Conservation (phyloP, 2,329 filamentous ascomycete genomes). For the Penicillium polonicum region DNA sequence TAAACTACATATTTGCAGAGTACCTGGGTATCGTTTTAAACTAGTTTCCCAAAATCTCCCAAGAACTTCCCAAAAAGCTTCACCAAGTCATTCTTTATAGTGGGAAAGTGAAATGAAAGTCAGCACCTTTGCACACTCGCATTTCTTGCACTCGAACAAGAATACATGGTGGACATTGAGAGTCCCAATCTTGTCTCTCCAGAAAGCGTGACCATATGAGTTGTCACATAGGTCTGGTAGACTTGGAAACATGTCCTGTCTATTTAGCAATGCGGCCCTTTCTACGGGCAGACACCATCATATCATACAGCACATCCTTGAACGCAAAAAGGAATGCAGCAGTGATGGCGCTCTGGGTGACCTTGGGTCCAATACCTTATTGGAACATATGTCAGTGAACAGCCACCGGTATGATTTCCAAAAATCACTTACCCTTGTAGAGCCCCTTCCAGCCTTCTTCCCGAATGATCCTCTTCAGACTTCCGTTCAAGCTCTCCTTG, state of each 20-base stretch:
- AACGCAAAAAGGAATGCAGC: conserved; percentile 96
- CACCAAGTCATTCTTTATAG: background rate
- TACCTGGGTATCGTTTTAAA: conserved; percentile 1
- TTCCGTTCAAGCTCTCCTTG: conserved; percentile 76
- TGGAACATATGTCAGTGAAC: background rate
- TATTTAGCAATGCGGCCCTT: conserved; percentile 35
- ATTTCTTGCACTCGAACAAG: background rate
- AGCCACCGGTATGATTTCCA: background rate
- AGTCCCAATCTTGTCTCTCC: background rate
- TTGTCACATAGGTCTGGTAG: background rate
- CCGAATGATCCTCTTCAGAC: conserved; percentile 73
- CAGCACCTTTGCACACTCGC: background rate
- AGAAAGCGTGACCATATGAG: background rate
- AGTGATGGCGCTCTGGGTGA: conserved; percentile 94
- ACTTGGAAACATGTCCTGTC: background rate
- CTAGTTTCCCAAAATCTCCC: background rate
- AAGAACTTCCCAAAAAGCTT: background rate
- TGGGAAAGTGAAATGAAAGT: background rate
- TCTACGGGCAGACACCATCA: conserved; percentile 38
- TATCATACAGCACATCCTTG: conserved; percentile 90
- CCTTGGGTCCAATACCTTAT: conserved; percentile 88
- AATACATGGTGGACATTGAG: background rate
- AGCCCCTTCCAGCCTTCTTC: conserved; percentile 91
- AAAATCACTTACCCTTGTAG: conserved; percentile 73
- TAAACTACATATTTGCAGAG: conserved; percentile 4